phyloP scores from a whole-genome alignment of 2,329 filamentous ascomycete species.

The Trichoderma atrobrunneum region DNA sequence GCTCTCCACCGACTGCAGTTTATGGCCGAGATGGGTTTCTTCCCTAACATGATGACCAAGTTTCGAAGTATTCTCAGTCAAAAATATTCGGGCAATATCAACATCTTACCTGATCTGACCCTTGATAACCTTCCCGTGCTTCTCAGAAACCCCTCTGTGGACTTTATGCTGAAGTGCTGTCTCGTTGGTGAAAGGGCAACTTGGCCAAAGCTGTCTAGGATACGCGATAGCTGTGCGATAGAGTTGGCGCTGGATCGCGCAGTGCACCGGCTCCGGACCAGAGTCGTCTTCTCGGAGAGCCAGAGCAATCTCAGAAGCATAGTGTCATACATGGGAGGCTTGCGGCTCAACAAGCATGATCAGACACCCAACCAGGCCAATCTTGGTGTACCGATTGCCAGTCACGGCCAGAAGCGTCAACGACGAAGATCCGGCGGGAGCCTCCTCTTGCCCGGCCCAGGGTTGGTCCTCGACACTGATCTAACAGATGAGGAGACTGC shows the following conservation, averaged over 20 bases:
- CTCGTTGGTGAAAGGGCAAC: slow-evolving; percentile 79
- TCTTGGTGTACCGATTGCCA: slow-evolving; percentile 27
- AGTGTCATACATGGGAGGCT: slow-evolving; percentile 30
- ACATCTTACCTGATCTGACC: slow-evolving; percentile 78
- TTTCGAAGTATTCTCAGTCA: slow-evolving; percentile 79
- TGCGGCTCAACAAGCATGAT: slow-evolving; percentile 25
- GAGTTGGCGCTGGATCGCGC: slow-evolving; percentile 79
- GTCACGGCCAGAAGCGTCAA: slow-evolving; percentile 36
- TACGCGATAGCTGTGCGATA: slow-evolving; percentile 83
- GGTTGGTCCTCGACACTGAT: slow-evolving; percentile 37
- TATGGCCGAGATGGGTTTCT: slow-evolving; percentile 74
- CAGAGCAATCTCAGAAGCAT: slow-evolving; percentile 58
- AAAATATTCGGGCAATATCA: slow-evolving; percentile 92
- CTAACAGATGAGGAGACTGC: slow-evolving; percentile 46
- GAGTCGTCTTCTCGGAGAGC: slow-evolving; percentile 66
- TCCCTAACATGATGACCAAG: slow-evolving; percentile 77
- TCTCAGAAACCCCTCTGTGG: slow-evolving; percentile 76
- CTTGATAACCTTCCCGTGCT: slow-evolving; percentile 72
- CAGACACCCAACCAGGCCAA: slow-evolving; percentile 22
- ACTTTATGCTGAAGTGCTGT: slow-evolving; percentile 81
- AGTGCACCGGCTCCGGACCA: slow-evolving; percentile 64
- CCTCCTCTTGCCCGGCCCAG: slow-evolving; percentile 39
- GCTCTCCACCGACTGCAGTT: slow-evolving; percentile 77
- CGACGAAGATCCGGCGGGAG: slow-evolving; percentile 52
- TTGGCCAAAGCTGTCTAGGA: slow-evolving; percentile 84